phyloP scores from a whole-genome alignment of 768 basidiomycete genomes.

The Leccinum uliginosum region DNA sequence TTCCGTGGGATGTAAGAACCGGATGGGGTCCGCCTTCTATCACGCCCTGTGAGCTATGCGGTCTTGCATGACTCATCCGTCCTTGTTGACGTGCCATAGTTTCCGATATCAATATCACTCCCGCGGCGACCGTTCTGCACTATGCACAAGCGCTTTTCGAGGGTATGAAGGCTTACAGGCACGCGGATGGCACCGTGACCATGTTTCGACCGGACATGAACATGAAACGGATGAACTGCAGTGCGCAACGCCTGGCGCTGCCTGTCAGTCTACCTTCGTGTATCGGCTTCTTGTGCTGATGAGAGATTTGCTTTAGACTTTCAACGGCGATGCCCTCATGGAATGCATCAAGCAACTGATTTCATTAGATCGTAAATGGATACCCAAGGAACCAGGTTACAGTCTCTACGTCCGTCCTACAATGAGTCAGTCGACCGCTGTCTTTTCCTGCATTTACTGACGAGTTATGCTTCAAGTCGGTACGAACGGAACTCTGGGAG shows the following conservation, averaged over 20 bases:
- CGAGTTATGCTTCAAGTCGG: constrained; percentile 52
- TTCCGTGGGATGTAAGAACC: constrained; percentile 61
- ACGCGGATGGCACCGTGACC: constrained; percentile 64
- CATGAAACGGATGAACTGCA: constrained; percentile 92
- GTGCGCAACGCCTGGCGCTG: constrained; percentile 71
- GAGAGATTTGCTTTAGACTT: constrained; percentile 44
- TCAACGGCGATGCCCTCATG: constrained; percentile 69
- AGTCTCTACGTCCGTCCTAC: constrained; percentile 90
- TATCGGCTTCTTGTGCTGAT: constrained; percentile 1
- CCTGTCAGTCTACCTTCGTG: constrained; percentile 46
- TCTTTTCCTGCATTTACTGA: background rate
- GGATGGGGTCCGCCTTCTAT: constrained; percentile 88
- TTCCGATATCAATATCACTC: constrained; percentile 21
- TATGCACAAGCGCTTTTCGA: constrained; percentile 93
- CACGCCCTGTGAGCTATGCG: constrained; percentile 61
- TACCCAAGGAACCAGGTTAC: constrained; percentile 82
- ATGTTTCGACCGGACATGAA: constrained; percentile 97
- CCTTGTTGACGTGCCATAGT: constrained; percentile 16
- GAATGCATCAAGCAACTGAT: constrained; percentile 85
- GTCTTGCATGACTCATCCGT: background rate
- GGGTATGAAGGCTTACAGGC: constrained; percentile 91
- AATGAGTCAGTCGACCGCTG: constrained; percentile 41
- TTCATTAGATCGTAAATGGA: constrained; percentile 82
- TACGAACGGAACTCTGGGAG: constrained; percentile 45
- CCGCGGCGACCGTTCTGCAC: constrained; percentile 71